phyloP scores from a whole-genome alignment of 768 basidiomycete species.

The Kwoniella sp. region DNA sequence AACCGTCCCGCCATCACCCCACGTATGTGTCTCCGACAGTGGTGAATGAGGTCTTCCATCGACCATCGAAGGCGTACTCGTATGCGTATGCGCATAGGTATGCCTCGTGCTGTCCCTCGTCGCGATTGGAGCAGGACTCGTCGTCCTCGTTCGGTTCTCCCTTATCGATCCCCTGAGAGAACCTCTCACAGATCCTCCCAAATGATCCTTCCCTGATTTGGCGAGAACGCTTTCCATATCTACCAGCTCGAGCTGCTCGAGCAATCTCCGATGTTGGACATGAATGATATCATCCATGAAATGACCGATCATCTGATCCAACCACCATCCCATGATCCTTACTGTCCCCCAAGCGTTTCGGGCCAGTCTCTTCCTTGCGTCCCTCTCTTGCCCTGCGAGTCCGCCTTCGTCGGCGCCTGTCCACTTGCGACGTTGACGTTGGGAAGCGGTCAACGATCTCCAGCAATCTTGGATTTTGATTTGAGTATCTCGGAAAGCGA shows the following conservation, averaged over 20 bases:
- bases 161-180: conserved; percentile 19
- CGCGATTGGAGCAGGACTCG: neutral
- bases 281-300: conserved; percentile 90
- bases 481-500: conserved; percentile 81
- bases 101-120: neutral
- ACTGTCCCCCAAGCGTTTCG: conserved; percentile 85
- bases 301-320: conserved; percentile 79
- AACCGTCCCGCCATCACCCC: conserved; percentile 22
- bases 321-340: conserved; percentile 86
- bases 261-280: conserved; percentile 73
- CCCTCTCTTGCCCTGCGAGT: conserved; percentile 66
- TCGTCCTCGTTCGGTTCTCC: neutral
- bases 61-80: neutral
- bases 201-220: neutral
- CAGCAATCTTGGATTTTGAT: conserved; percentile 77
- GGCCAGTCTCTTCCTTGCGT: conserved; percentile 66
- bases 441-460: conserved; percentile 80
- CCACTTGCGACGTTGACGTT: conserved; percentile 80
- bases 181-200: conserved; percentile 21
- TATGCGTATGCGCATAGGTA: neutral
- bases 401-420: conserved; percentile 86
- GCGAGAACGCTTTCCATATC: neutral
- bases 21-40: conserved; percentile 14
- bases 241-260: conserved; percentile 58
- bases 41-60: conserved; percentile 11